Conservation (phyloP, 2,329 filamentous ascomycete genomes). For the Blumeriella jaapii region DNA sequence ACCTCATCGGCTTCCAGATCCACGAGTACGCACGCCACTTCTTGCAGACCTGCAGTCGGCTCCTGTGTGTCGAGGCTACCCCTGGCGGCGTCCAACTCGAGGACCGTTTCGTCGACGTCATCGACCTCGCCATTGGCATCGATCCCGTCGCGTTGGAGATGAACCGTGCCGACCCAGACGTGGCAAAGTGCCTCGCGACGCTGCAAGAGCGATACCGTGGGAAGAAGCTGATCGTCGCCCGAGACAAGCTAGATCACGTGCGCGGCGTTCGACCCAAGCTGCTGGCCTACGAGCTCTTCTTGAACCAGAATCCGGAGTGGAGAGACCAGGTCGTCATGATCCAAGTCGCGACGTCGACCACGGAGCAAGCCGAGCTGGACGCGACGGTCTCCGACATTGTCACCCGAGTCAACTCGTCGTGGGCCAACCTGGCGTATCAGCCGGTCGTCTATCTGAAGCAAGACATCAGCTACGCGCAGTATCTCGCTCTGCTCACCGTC, state of each 20-base stretch:
- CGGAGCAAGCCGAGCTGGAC: slow-evolving; percentile 78
- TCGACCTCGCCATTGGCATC: slow-evolving; percentile 79
- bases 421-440: slow-evolving; percentile 84
- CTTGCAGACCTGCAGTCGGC: slow-evolving; percentile 84
- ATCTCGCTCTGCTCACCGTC: slow-evolving; percentile 79
- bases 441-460: slow-evolving; percentile 91
- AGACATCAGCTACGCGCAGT: slow-evolving; percentile 86
- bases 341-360: slow-evolving; percentile 84
- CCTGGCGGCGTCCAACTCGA: slow-evolving; percentile 82
- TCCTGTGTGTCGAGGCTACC: slow-evolving; percentile 82
- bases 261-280: slow-evolving; percentile 90
- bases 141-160: slow-evolving; percentile 65
- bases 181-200: slow-evolving; percentile 65
- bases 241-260: slow-evolving; percentile 89
- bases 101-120: slow-evolving; percentile 84
- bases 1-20: slow-evolving; percentile 88
- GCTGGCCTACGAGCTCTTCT: slow-evolving; percentile 77
- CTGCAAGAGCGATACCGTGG: slow-evolving; percentile 76
- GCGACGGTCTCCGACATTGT: slow-evolving; percentile 88
- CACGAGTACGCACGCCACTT: slow-evolving; percentile 91
- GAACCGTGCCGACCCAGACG: slow-evolving; percentile 60
- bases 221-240: slow-evolving; percentile 83
- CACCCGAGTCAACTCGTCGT: slow-evolving; percentile 82
- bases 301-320: slow-evolving; percentile 89
- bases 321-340: slow-evolving; percentile 80